Evolutionary conservation across 108 stramenopile genomes (phyloP).

Genomic region (Conticribra guillardii): DNA sequence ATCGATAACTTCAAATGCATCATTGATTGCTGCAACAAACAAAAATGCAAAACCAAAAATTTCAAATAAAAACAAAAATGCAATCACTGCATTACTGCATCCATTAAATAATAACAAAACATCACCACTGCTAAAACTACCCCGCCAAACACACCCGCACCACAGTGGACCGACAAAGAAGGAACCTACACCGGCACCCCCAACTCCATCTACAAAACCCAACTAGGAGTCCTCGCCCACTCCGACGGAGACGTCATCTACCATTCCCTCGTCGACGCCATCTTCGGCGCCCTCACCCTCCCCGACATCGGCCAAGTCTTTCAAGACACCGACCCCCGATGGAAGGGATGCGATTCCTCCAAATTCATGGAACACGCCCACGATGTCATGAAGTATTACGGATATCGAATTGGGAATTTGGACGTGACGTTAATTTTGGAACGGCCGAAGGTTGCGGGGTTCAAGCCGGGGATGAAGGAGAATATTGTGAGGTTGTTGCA

Average conservation of each 20-base stretch:
- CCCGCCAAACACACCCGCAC: background rate
- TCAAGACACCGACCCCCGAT: constrained; percentile 94
- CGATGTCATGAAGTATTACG: constrained; percentile 79
- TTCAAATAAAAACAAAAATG: too few species aligned
- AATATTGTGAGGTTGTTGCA: constrained; percentile 88
- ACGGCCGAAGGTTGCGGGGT: constrained; percentile 85
- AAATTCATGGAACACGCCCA: constrained; percentile 95
- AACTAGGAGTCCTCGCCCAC: constrained; percentile 92
- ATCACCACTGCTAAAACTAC: background rate
- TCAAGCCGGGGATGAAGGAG: constrained; percentile 94
- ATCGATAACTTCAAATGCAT: too few species aligned
- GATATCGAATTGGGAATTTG: constrained; percentile 89
- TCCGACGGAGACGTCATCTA: constrained; percentile 96
- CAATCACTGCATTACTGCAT: too few species aligned
- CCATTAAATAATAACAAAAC: background rate
- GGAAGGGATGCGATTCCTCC: constrained; percentile 92
- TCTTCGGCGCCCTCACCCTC: constrained; percentile 89
- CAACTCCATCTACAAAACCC: constrained; percentile 75
- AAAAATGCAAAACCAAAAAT: too few species aligned
- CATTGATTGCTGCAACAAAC: too few species aligned
- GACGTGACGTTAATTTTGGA: constrained; percentile 91
- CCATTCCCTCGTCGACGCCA: constrained; percentile 94
- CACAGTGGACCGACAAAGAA: constrained; percentile 79
- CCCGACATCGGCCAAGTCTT: constrained; percentile 96
- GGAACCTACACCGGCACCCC: constrained; percentile 75